phyloP scores from a whole-genome alignment of 768 basidiomycete species.

The Macrolepiota dolichaula region DNA sequence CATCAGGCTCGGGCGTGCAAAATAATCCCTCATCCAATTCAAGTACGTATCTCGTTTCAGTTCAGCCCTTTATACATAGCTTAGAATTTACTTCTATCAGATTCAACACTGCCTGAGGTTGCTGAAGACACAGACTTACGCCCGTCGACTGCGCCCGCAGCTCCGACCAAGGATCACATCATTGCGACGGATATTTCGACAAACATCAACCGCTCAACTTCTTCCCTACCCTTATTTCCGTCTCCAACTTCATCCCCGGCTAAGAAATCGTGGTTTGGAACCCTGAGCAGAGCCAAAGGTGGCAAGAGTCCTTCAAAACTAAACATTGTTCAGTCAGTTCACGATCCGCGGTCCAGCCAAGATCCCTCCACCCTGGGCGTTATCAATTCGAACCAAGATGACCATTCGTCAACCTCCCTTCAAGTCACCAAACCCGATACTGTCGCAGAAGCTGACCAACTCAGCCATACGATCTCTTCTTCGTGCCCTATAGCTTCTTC shows the following conservation, averaged over 20 bases:
- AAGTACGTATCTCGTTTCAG: background rate
- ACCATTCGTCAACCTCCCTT: background rate
- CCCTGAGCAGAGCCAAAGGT: background rate
- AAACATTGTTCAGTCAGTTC: background rate
- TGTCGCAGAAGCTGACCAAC: background rate
- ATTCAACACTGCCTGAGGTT: background rate
- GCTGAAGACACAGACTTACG: background rate
- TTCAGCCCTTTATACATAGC: background rate
- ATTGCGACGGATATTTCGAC: background rate
- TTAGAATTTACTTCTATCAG: background rate
- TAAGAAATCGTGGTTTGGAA: constrained; percentile 1
- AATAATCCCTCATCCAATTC: background rate
- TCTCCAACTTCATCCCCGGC: background rate
- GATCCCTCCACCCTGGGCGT: background rate
- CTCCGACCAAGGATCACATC: background rate
- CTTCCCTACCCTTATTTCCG: background rate
- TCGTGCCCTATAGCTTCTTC: background rate
- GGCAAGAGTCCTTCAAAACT: background rate
- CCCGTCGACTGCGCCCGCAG: background rate
- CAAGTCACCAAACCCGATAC: background rate
- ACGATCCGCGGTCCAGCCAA: background rate
- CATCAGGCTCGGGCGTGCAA: background rate
- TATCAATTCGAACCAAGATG: background rate
- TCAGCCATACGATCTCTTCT: background rate
- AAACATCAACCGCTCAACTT: background rate